Percentiles rank a stretch among this genome's conserved stretches.
phyloP scores from a whole-genome alignment of 2,329 filamentous ascomycete genomes.

The Phialophora expanda region DNA sequence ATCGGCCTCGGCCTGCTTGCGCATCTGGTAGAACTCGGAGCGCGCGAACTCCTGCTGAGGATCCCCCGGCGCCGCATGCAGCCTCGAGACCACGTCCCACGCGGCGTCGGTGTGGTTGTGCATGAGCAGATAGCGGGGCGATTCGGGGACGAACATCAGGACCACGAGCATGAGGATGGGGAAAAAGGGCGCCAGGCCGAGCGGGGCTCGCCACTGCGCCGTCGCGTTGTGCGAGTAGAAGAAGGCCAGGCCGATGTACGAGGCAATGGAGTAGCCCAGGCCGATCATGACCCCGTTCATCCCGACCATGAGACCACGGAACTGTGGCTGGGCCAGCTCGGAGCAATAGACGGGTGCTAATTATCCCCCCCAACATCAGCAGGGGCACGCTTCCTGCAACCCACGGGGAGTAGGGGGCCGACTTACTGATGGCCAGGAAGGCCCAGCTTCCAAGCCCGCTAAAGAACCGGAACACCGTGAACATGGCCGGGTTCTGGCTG shows the following conservation, averaged over 20 bases:
- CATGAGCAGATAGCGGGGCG: no score
- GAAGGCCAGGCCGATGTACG: conserved; percentile 34
- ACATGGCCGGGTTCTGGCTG: conserved; percentile 24
- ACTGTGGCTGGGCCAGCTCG: conserved; percentile 31
- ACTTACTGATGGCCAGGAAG: conserved; percentile 26
- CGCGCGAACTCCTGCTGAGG: no score
- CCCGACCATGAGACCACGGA: conserved; percentile 33
- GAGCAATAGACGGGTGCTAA: conserved; percentile 27
- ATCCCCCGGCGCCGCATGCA: no score
- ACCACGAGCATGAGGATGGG: conserved; percentile 37
- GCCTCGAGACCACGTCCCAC: no score
- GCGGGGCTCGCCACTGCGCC: conserved; percentile 31
- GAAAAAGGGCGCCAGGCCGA: conserved; percentile 29
- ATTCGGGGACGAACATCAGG: conserved; percentile 32
- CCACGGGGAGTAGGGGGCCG: no score
- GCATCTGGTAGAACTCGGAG: no score
- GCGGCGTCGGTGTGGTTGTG: no score
- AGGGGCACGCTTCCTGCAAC: no score
- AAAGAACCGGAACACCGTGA: conserved; percentile 30
- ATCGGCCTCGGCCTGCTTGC: no score
- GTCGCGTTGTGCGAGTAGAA: conserved; percentile 20
- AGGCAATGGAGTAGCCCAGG: conserved; percentile 30
- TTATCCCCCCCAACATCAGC: no score
- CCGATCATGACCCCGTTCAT: conserved; percentile 34
- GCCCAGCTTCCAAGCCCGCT: conserved; percentile 28